Evolutionary conservation across 352 stramenopile species (phyloP).

Genomic region (Stramenopiles sp.): DNA sequence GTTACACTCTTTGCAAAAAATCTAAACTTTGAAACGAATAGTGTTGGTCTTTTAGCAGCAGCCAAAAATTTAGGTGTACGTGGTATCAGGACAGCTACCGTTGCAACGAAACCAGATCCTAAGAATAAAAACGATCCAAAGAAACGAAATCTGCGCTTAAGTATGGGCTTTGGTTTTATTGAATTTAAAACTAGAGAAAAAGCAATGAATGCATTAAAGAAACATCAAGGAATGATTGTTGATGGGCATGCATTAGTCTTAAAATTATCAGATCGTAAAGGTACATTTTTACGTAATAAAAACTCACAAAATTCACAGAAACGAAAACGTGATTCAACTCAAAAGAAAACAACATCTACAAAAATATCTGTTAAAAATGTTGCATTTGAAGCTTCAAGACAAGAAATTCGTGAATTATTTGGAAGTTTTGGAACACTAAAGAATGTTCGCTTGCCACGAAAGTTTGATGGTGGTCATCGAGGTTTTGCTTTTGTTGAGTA

Average conservation of each 20-base stretch:
- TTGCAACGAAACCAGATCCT: neutral
- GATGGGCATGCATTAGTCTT: conserved; percentile 74
- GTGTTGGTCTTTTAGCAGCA: conserved; percentile 37
- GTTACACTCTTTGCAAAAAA: conserved; percentile 93
- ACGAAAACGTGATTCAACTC: conserved; percentile 16
- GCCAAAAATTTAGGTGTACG: conserved; percentile 20
- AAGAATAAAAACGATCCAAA: conserved; percentile 23
- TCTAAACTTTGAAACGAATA: conserved; percentile 78
- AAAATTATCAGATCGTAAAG: conserved; percentile 38
- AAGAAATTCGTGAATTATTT: conserved; percentile 84
- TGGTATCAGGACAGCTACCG: no score
- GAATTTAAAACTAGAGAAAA: conserved; percentile 48
- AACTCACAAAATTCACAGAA: conserved; percentile 22
- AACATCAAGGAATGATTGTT: conserved; percentile 38
- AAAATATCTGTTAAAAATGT: conserved; percentile 96
- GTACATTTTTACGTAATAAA: no score
- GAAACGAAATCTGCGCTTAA: no score
- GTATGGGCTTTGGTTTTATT: conserved; percentile 96
- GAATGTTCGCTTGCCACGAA: conserved; percentile 83
- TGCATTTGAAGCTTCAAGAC: conserved; percentile 79
- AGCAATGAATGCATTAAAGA: conserved; percentile 18
- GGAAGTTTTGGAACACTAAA: conserved; percentile 81
- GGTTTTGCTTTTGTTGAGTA: conserved; percentile 97
- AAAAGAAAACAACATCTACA: conserved; percentile 18
- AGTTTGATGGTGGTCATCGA: conserved; percentile 82